phyloP scores from a whole-genome alignment of 225 moss, liverwort and hornwort species.

The Physcomitrium patens region DNA sequence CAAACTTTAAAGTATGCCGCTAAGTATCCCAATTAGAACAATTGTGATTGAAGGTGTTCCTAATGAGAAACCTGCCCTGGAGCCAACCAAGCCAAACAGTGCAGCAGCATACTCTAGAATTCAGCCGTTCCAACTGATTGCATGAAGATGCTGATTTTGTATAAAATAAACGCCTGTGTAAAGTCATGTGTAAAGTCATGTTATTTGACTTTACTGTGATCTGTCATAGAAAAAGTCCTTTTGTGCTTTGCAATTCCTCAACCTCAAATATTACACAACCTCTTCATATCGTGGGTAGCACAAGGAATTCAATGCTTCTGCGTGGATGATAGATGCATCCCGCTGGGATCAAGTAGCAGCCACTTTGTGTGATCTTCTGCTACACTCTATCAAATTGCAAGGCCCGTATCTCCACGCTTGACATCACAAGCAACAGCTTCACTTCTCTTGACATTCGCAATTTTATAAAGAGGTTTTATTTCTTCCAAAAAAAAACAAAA shows the following conservation, averaged over 20 bases:
- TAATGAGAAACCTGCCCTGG: constrained; percentile 15
- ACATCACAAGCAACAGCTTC: too few relatives aligned
- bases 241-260: constrained; percentile 20
- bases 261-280: constrained; percentile 25
- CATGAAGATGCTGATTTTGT: constrained; percentile 13
- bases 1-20: constrained; percentile 23
- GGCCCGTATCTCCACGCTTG: too few relatives aligned
- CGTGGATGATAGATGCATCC: too few relatives aligned
- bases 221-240: background rate
- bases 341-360: too few relatives aligned
- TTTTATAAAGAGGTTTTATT: too few relatives aligned
- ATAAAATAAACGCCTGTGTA: background rate
- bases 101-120: constrained; percentile 6
- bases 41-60: too few relatives aligned
- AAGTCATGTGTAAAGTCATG: too few relatives aligned
- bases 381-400: too few relatives aligned
- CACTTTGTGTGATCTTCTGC: too few relatives aligned
- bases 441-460: too few relatives aligned
- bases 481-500: too few relatives aligned
- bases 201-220: background rate
- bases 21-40: background rate
- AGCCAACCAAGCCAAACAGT: constrained; percentile 10
- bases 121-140: constrained; percentile 31
- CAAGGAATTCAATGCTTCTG: too few relatives aligned
- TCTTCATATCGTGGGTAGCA: constrained; percentile 7